These are phyloP conservation scores for Xylariaceae sp. DNA, from an alignment of 2,329 filamentous ascomycete species.

Conservation along the genomic window DNA sequence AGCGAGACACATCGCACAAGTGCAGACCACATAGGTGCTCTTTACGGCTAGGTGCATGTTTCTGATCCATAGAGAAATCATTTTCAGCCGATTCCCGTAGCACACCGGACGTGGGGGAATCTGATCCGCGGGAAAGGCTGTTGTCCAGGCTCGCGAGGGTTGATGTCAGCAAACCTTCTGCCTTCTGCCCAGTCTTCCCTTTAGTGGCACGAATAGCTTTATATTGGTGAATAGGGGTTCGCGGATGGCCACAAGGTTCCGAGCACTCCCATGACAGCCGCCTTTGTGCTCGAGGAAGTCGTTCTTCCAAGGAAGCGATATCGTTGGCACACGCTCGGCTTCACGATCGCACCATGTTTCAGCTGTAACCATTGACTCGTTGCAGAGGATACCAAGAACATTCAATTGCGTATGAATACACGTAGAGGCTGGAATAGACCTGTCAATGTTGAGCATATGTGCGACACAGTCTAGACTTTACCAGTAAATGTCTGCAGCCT, in stretches of 20 bases:
- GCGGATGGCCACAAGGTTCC: background rate
- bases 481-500: too few species aligned
- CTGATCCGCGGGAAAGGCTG: conserved; percentile 15
- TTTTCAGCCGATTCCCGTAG: conserved; percentile 22
- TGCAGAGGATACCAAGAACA: conserved; percentile 2
- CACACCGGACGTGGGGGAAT: conserved; percentile 23
- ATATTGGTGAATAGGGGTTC: background rate
- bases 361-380: conserved; percentile 13
- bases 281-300: conserved; percentile 5
- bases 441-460: too few species aligned
- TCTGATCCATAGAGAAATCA: conserved; percentile 23
- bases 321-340: conserved; percentile 27
- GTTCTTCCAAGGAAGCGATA: conserved; percentile 13
- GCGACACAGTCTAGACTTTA: too few species aligned
- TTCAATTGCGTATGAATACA: too few species aligned
- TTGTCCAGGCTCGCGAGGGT: conserved; percentile 9
- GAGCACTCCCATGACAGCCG: background rate
- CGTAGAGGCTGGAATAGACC: too few species aligned
- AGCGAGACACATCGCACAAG: conserved; percentile 22
- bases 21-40: conserved; percentile 10
- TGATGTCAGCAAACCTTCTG: conserved; percentile 13
- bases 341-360: conserved; percentile 30
- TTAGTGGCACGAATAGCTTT: conserved; percentile 6
- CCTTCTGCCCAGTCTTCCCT: conserved; percentile 7
- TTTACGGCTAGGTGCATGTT: conserved; percentile 24